A percentile compares a stretch with the other conserved stretches of the same genome.
phyloP scores from a whole-genome alignment of 1,284 basidiomycete genomes.

The Pascua sp. region DNA sequence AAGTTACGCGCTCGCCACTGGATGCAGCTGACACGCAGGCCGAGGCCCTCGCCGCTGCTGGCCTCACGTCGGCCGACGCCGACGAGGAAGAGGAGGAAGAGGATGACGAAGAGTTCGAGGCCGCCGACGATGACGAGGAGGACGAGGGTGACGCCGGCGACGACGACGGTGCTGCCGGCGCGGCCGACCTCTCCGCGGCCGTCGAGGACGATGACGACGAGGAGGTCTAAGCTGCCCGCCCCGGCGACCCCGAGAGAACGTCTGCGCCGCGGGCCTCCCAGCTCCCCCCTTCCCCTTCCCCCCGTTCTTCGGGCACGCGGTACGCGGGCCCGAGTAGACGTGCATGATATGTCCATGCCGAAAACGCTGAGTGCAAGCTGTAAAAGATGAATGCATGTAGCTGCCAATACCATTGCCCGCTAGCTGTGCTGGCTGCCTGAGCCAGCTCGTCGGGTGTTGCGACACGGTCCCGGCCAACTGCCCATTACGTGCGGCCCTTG shows the following conservation, averaged over 20 bases:
- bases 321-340: too few species aligned
- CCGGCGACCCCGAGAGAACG: neutral
- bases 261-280: too few species aligned
- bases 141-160: conserved; percentile 15
- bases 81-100: conserved; percentile 23
- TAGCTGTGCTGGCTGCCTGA: too few species aligned
- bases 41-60: conserved; percentile 37
- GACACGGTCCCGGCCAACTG: neutral
- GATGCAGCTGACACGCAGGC: conserved; percentile 21
- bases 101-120: conserved; percentile 23
- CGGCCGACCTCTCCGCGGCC: conserved; percentile 4
- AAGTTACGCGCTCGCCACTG: too few species aligned
- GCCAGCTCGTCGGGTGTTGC: too few species aligned
- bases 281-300: too few species aligned
- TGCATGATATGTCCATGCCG: too few species aligned
- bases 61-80: conserved; percentile 20
- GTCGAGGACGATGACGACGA: conserved; percentile 29
- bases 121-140: conserved; percentile 22
- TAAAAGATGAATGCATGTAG: neutral
- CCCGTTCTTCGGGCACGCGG: too few species aligned
- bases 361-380: neutral
- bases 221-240: conserved; percentile 24
- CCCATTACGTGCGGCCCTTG: neutral
- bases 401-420: too few species aligned
- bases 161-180: conserved; percentile 22